These are phyloP conservation scores for Xylaria sp. DNA, from an alignment of 495 filamentous ascomycete species.

Conservation along the genomic window DNA sequence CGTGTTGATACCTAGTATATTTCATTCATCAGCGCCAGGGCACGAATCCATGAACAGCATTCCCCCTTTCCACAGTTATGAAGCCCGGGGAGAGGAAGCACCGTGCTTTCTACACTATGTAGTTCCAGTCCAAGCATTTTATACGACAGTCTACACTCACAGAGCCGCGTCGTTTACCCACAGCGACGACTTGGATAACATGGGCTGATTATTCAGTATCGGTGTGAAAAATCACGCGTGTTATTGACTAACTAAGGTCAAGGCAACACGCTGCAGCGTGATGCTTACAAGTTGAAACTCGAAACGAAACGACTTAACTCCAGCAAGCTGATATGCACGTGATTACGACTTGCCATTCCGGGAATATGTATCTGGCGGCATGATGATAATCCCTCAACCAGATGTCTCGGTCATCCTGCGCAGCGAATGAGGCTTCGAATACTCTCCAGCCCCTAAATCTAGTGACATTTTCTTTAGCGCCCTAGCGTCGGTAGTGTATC, in stretches of 20 bases:
- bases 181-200: not conserved
- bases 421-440: not conserved
- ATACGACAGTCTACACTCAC: not conserved
- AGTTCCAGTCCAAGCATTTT: not conserved
- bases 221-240: not conserved
- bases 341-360: not conserved
- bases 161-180: not conserved
- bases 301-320: constrained; percentile 4
- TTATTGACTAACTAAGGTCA: not conserved
- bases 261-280: not conserved
- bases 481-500: too few species aligned
- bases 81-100: not conserved
- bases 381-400: not conserved
- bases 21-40: not conserved
- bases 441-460: not conserved
- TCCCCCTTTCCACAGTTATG: not conserved
- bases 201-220: not conserved
- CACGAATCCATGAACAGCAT: not conserved
- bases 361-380: not conserved
- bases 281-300: not conserved
- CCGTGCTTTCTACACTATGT: not conserved
- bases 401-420: not conserved
- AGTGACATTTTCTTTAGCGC: not conserved
- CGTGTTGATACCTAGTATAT: not conserved
- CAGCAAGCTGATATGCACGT: not conserved